Evolutionary conservation across 345 rosid genomes (phyloP).

Genomic region (Gossypioides kirkii): DNA sequence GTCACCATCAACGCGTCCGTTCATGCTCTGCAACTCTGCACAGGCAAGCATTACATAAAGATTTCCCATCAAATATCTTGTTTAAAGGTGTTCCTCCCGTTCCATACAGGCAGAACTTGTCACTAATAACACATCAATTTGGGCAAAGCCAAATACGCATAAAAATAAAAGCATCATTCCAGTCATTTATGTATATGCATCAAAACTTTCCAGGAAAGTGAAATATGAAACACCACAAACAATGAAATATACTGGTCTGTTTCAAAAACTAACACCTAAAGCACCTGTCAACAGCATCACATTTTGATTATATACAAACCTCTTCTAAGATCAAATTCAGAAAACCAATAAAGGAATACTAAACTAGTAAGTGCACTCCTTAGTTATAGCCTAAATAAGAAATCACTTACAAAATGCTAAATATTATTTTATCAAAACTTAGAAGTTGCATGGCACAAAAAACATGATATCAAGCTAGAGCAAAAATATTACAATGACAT

Average conservation of each 20-base stretch:
- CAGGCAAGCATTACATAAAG: background rate
- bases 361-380: background rate
- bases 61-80: background rate
- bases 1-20: constrained; percentile 62
- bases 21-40: constrained; percentile 56
- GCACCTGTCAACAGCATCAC: background rate
- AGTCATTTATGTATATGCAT: too few species aligned
- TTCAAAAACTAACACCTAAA: background rate
- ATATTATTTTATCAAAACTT: background rate
- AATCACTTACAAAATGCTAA: background rate
- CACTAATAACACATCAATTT: too few species aligned
- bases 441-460: background rate
- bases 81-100: background rate
- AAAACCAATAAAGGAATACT: background rate
- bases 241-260: background rate
- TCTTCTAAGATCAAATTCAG: background rate
- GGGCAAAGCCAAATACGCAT: too few species aligned
- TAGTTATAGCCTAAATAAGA: background rate
- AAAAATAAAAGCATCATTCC: too few species aligned
- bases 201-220: too few species aligned
- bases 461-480: background rate
- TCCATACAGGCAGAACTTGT: too few species aligned
- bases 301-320: background rate
- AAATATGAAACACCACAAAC: background rate
- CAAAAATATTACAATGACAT: constrained; percentile 1